Percentiles rank a stretch among this genome's conserved stretches.
Evolutionary conservation across 2,329 filamentous ascomycete species (phyloP).

Genomic region (Trichoderma aggressivum): DNA sequence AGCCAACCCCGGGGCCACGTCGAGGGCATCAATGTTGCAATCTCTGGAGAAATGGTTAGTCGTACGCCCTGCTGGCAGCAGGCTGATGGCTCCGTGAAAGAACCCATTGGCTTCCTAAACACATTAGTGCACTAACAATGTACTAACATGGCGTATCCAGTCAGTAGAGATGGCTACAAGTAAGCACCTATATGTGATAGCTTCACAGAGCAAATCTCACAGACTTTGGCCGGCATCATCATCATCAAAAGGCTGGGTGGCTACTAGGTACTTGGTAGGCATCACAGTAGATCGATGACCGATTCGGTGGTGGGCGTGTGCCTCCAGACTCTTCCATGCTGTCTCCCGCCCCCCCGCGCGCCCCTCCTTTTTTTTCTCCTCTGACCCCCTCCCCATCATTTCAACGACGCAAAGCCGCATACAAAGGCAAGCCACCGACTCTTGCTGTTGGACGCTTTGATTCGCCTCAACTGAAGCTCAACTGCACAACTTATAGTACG

Average conservation of each 20-base stretch:
- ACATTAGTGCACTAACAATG: neutral
- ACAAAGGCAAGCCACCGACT: neutral
- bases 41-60: neutral
- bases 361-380: neutral
- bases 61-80: neutral
- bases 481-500: conserved; percentile 3
- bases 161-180: too few relatives aligned
- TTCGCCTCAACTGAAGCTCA: neutral
- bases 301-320: conserved; percentile 11
- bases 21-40: conserved; percentile 5
- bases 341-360: neutral
- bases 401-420: neutral
- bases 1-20: neutral
- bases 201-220: neutral
- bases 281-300: conserved; percentile 11
- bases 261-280: neutral
- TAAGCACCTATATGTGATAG: neutral
- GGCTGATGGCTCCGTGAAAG: neutral
- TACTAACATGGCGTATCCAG: too few relatives aligned
- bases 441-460: neutral
- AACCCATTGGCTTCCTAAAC: neutral
- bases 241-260: neutral
- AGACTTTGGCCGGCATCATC: neutral
- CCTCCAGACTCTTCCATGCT: neutral
- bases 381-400: neutral